phyloP scores from a whole-genome alignment of 73 alveolate species.

The Paramecium biaurelia region DNA sequence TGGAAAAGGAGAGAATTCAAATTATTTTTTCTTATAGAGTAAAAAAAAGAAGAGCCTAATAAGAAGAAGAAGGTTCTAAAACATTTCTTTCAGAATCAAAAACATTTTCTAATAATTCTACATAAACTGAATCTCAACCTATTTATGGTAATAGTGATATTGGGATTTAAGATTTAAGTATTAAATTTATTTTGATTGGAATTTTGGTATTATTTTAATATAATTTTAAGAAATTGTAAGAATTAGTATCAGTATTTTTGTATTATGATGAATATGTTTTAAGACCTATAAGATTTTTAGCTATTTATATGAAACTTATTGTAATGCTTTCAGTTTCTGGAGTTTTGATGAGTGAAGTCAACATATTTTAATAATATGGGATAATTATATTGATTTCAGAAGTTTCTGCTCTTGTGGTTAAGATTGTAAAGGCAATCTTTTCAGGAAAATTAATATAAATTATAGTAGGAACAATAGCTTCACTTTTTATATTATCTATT shows the following conservation, averaged over 20 bases:
- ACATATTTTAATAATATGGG: background rate
- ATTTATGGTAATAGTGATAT: background rate
- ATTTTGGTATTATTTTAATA: background rate
- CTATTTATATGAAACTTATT: background rate
- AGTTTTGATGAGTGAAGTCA: background rate
- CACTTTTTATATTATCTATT: background rate
- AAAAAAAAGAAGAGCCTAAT: background rate
- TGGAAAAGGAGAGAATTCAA: background rate
- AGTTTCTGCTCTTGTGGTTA: background rate
- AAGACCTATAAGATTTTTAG: background rate
- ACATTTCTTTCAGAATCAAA: background rate
- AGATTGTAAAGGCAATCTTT: background rate
- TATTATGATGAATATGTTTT: background rate
- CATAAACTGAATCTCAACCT: background rate
- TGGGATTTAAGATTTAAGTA: background rate
- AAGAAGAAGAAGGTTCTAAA: background rate
- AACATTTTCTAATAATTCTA: background rate
- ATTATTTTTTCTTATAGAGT: background rate
- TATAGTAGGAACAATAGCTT: background rate
- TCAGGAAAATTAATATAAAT: background rate
- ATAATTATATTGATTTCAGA: background rate
- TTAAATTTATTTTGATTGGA: background rate
- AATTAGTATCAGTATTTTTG: background rate
- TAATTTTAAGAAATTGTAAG: background rate
- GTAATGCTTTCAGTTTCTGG: background rate